Evolutionary conservation across 2,329 filamentous ascomycete species (phyloP), one percentile per base, ranked within the genome.

Genomic region (Hypoxylon rubiginosum): DNA sequence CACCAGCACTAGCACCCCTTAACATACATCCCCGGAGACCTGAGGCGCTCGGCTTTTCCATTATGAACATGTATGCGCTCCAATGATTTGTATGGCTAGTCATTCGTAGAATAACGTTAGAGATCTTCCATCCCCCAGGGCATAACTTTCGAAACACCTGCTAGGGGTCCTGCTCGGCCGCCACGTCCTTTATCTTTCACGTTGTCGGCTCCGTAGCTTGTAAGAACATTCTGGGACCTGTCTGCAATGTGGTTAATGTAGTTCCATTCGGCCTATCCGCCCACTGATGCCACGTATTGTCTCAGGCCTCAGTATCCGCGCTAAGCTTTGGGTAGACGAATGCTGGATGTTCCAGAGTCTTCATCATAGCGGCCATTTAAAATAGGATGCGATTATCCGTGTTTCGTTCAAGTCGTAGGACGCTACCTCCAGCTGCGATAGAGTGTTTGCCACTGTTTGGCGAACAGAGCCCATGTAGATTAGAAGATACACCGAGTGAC

Each of bases 91-190:
- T 32, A 32, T 32, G 30, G 30, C 30, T 5, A 32, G 2, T 39
- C 34, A 49, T 46, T 21, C 43, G 5, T 9, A 30, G 24, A 3
- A 19, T 4, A 28, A 48, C 45, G 5, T 15, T 28, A 1, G 30
- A 52, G 17, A 36, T 17, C 11, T 69, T 67, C 69, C 67, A 24
- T 4, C 69, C 65, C 2, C n/a, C n/a, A n/a, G 62, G 64, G n/a
- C 69, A 71, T 8, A 71, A n/a, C 3, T 55, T 55, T 13, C 68
- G 67, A 15, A 70, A 71, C n/a, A 68, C 58, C 2, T 34, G 17
- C 3, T 62, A 4, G 0, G 67, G 69, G 43, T 79, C 57, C 76
- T 81, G 67, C 72, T 78, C 64, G 68, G 80, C 43, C 68, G 79
- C 64, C 71, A 76, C 56, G 71, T 76, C 52, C 36, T 46, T 59